phyloP scores from a whole-genome alignment of 495 filamentous ascomycete genomes.

The Thozetella sp. region DNA sequence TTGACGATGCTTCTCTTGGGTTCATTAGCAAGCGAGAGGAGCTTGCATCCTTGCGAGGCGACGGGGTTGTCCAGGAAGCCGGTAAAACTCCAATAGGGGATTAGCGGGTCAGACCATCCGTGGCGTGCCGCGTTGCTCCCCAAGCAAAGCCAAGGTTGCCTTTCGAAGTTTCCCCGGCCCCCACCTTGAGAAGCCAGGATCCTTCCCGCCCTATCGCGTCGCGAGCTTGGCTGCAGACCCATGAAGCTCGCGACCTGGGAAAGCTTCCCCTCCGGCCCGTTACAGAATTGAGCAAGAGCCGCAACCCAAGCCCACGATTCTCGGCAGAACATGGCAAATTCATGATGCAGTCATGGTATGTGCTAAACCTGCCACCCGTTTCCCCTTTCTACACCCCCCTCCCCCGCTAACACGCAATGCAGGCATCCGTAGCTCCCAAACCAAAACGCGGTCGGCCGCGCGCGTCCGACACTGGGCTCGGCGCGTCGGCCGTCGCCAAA shows the following conservation, averaged over 20 bases:
- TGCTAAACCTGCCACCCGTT: background rate
- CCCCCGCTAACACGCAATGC: slow-evolving; percentile 7
- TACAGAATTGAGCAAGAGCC: slow-evolving; percentile 1
- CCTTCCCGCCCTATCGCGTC: too few species aligned
- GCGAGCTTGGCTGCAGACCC: too few species aligned
- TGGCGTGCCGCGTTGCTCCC: too few species aligned
- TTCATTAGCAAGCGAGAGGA: background rate
- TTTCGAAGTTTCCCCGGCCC: too few species aligned
- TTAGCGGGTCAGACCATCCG: background rate
- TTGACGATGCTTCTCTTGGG: background rate
- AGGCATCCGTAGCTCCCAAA: slow-evolving; percentile 34
- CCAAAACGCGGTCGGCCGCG: slow-evolving; percentile 41
- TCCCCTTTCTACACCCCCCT: too few species aligned
- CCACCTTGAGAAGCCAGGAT: too few species aligned
- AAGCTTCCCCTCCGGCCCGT: background rate
- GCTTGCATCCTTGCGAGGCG: slow-evolving; percentile 4
- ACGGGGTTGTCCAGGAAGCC: slow-evolving; percentile 15
- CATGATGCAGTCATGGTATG: slow-evolving; percentile 23
- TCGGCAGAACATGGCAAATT: slow-evolving; percentile 5
- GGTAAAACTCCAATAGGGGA: slow-evolving; percentile 11
- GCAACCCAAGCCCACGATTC: background rate
- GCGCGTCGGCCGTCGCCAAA: slow-evolving; percentile 27
- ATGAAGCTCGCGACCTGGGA: background rate
- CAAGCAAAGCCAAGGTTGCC: too few species aligned
- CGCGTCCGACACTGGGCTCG: slow-evolving; percentile 33